Evolutionary conservation across 139 green algal species (phyloP), one percentile per base, ranked within the genome.

Genomic region (Coelastrella sp.): DNA sequence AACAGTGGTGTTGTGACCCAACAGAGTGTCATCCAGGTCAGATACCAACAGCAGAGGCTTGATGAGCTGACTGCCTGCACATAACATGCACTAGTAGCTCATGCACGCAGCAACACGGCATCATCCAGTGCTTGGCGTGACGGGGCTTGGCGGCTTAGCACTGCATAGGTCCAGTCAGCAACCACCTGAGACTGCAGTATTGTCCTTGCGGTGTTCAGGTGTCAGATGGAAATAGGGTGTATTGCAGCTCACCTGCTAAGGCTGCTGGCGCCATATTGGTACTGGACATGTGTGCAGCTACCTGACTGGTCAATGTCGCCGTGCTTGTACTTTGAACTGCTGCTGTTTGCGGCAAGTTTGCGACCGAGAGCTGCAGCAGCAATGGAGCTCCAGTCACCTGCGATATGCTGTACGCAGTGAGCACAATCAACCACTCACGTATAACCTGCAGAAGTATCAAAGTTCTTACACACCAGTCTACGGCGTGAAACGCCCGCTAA

Each of bases 1-100:
- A 1, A 24, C 27, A 25, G 24, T 22, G 17, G 81, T 20, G 25
- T 58, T 7, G 17, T 68, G n/a, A 49, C 85, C 49, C 12, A 84
- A 22, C 74, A 90, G 56, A 6, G 85, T 90, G 58, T 90, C 85
- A 68, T 90, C 85, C 1, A 90, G 58, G 58, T 90, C 85, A n/a
- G 85, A 90, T 22, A 84, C 56, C 58, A 90, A 27, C 85, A 90
- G 58, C 58, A 90, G 58, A 24, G 73, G 73, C 15, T 80, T 79
- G 58, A 27, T 76, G n/a, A 90, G 73, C n/a, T 70, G 66, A 19
- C 58, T 27, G 35, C 84, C 68, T 89, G 66, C 63, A 70, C 15
- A 9, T 22, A 9, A 76, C 24, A 49, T 49, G 35, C 35, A 49
- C 35, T 49, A 49, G 35, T 49, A 49, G 35, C 35, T 49, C 35